phyloP scores from a whole-genome alignment of 2,329 filamentous ascomycete species.

The Colletotrichum sp. region DNA sequence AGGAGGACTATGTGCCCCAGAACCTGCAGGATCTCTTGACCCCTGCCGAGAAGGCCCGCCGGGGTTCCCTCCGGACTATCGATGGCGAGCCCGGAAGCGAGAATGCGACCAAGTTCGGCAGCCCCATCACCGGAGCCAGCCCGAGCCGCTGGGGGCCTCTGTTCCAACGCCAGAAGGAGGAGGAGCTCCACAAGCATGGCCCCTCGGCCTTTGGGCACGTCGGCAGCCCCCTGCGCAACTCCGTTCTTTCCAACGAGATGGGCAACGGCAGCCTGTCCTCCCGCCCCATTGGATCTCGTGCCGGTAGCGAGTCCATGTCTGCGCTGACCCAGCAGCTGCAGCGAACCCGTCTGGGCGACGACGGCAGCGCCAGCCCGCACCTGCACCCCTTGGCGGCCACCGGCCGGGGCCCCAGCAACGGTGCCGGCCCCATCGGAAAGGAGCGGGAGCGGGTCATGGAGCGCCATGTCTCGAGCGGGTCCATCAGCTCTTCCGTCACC shows the following conservation, averaged over 20 bases:
- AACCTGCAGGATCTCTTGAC: slow-evolving; percentile 70
- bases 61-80: slow-evolving; percentile 61
- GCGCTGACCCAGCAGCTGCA: slow-evolving; percentile 68
- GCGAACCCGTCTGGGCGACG: slow-evolving; percentile 59
- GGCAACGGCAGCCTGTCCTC: slow-evolving; percentile 39
- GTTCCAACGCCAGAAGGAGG: slow-evolving; percentile 65
- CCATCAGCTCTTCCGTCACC: slow-evolving; percentile 57
- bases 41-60: slow-evolving; percentile 68
- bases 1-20: slow-evolving; percentile 87
- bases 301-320: slow-evolving; percentile 58
- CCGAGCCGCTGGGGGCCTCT: slow-evolving; percentile 66
- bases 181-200: slow-evolving; percentile 49
- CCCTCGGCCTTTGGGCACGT: slow-evolving; percentile 69
- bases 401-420: slow-evolving; percentile 43
- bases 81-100: slow-evolving; percentile 57
- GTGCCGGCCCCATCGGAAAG: slow-evolving; percentile 42
- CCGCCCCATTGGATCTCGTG: slow-evolving; percentile 45
- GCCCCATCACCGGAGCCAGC: slow-evolving; percentile 60
- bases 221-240: slow-evolving; percentile 69
- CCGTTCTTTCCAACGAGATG: slow-evolving; percentile 61
- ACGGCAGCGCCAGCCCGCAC: slow-evolving; percentile 49
- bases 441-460: slow-evolving; percentile 50
- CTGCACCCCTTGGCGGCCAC: slow-evolving; percentile 54
- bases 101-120: slow-evolving; percentile 63
- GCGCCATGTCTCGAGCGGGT: slow-evolving; percentile 64